phyloP scores from a whole-genome alignment of 2,329 filamentous ascomycete genomes.

The Pseudonectria foliicola region DNA sequence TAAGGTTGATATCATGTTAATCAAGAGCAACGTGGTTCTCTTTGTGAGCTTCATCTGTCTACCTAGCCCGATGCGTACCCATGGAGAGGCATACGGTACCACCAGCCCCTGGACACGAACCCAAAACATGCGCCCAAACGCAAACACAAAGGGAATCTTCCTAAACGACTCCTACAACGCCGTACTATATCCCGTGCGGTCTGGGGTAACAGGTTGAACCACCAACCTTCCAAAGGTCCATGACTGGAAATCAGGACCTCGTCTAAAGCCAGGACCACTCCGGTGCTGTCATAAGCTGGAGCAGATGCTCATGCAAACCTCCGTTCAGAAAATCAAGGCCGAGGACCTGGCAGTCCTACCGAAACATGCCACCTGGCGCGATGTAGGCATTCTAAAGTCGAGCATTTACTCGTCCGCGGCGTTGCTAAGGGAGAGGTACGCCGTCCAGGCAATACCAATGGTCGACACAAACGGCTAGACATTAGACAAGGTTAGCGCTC shows the following conservation, averaged over 20 bases:
- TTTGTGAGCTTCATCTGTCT: no score
- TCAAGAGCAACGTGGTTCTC: no score
- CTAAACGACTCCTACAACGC: no score
- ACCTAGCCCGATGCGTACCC: no score
- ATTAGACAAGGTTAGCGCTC: constrained; percentile 5
- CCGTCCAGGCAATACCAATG: constrained; percentile 94
- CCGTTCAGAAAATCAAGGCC: neutral
- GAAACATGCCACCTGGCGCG: no score
- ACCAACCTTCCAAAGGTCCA: neutral
- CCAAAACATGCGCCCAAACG: no score
- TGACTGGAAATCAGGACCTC: neutral
- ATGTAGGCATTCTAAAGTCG: neutral
- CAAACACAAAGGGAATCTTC: no score
- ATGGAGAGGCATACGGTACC: no score
- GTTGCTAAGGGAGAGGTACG: constrained; percentile 89
- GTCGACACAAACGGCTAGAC: constrained; percentile 87
- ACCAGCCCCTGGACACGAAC: no score
- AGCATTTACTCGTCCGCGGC: constrained; percentile 58
- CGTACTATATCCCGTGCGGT: neutral
- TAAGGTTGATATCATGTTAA: no score
- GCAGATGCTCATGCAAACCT: neutral
- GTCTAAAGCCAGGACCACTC: no score
- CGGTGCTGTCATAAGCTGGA: neutral
- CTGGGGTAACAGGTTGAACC: neutral
- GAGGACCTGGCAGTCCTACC: no score